These are phyloP conservation scores for Xylariaceae sp. DNA, from an alignment of 2,329 filamentous ascomycete genomes.

Conservation along the genomic window DNA sequence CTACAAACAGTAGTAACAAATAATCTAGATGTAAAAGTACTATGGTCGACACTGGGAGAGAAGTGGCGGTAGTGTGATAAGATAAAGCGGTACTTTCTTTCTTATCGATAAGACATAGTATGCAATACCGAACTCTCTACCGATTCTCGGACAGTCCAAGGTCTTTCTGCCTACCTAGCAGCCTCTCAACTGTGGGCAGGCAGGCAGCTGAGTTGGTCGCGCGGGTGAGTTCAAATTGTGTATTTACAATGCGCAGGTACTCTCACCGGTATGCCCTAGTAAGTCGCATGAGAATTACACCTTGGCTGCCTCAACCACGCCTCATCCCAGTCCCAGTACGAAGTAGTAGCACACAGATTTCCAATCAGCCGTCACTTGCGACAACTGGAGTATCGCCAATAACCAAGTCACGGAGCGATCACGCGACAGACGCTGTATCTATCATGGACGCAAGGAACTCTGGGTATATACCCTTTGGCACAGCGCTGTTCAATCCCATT, in stretches of 20 bases:
- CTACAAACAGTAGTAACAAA: too few species aligned
- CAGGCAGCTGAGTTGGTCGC: neutral
- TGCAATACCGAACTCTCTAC: too few species aligned
- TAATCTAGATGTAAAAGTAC: too few species aligned
- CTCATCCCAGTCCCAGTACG: neutral
- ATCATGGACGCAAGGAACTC: slow-evolving; percentile 12
- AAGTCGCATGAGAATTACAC: neutral
- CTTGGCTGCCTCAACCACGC: neutral
- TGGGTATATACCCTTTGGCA: slow-evolving; percentile 3
- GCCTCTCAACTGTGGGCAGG: too few species aligned
- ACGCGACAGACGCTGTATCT: neutral
- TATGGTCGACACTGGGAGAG: slow-evolving; percentile 6
- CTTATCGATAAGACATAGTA: slow-evolving; percentile 21
- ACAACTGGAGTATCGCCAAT: neutral
- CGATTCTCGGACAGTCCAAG: neutral
- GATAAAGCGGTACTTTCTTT: neutral
- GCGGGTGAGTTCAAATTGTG: neutral
- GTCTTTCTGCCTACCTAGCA: neutral
- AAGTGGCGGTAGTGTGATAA: slow-evolving; percentile 8
- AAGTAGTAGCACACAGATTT: neutral
- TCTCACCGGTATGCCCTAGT: neutral
- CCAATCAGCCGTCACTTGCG: neutral
- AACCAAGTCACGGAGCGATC: neutral
- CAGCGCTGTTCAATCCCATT: neutral
- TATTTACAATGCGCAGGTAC: slow-evolving; percentile 1